Conservation (phyloP, 75 land plant genomes). For the Sequoiadendron giganteum region DNA sequence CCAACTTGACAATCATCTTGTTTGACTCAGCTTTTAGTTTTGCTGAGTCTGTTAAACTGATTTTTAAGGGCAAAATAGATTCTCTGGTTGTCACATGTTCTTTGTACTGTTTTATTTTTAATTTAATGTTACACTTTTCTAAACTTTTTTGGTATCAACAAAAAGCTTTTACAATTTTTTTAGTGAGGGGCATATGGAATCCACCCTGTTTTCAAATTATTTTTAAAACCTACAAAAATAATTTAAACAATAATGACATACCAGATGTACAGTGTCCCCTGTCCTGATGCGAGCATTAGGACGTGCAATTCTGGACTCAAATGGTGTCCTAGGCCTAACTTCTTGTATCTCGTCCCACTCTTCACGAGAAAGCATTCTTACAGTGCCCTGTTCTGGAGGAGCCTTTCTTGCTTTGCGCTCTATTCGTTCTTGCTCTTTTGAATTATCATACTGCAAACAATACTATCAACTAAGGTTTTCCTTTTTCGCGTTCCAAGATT, state of each 20-base stretch:
- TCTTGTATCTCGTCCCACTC: conserved; percentile 84
- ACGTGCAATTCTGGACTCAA: conserved; percentile 84
- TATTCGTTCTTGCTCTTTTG: conserved; percentile 55
- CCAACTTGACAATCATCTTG: neutral
- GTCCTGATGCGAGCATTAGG: conserved; percentile 81
- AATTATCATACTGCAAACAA: conserved; percentile 61
- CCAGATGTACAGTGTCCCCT: conserved; percentile 59
- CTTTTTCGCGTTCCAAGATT: neutral
- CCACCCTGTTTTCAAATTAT: neutral
- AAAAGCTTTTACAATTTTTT: neutral
- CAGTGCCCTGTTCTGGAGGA: conserved; percentile 65
- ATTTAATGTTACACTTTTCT: neutral
- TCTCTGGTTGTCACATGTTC: neutral
- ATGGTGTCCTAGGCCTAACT: conserved; percentile 83
- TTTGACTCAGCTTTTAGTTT: neutral
- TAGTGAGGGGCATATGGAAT: neutral
- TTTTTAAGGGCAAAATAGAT: neutral
- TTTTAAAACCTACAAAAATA: neutral
- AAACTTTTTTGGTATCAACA: neutral
- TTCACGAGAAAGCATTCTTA: conserved; percentile 73
- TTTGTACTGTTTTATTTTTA: neutral
- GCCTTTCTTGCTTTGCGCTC: conserved; percentile 64
- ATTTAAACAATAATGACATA: conserved; percentile 10
- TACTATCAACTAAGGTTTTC: neutral
- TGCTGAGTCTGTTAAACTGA: neutral